Percentiles rank a stretch among this genome's conserved stretches.
Evolutionary conservation across 2,329 filamentous ascomycete genomes (phyloP).

Genomic region (Aspergillus caelatus): DNA sequence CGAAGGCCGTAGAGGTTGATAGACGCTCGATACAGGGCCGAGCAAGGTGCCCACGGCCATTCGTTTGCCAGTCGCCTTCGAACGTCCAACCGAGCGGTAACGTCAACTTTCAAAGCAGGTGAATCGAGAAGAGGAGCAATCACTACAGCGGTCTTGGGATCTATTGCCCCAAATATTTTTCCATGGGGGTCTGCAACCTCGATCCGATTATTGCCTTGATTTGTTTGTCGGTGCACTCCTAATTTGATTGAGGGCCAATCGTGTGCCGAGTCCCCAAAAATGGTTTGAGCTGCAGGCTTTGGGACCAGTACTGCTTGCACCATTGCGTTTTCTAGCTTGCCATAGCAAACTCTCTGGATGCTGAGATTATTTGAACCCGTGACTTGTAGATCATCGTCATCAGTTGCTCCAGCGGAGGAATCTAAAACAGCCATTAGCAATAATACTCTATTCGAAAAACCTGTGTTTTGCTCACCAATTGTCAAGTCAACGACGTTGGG

Average conservation of each 20-base stretch:
- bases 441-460: not conserved
- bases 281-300: slow-evolving; percentile 63
- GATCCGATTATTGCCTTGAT: slow-evolving; percentile 61
- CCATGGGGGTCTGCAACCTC: slow-evolving; percentile 73
- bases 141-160: slow-evolving; percentile 65
- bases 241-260: slow-evolving; percentile 77
- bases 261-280: slow-evolving; percentile 56
- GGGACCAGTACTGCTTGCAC: slow-evolving; percentile 71
- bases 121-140: slow-evolving; percentile 75
- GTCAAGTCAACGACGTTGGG: slow-evolving; percentile 51
- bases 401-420: slow-evolving; percentile 23
- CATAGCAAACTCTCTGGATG: slow-evolving; percentile 77
- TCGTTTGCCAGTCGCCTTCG: slow-evolving; percentile 68
- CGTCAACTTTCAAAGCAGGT: slow-evolving; percentile 64
- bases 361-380: slow-evolving; percentile 61
- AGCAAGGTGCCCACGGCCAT: slow-evolving; percentile 63
- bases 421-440: slow-evolving; percentile 28
- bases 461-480: slow-evolving; percentile 28
- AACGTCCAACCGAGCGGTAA: slow-evolving; percentile 70
- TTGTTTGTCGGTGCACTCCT: slow-evolving; percentile 62
- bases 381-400: slow-evolving; percentile 44
- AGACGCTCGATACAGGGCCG: slow-evolving; percentile 64
- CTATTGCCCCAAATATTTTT: slow-evolving; percentile 74
- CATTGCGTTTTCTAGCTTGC: slow-evolving; percentile 69
- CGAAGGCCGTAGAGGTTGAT: slow-evolving; percentile 80